These are phyloP conservation scores for Colletotrichum phormii DNA, from an alignment of 2,329 filamentous ascomycete species.

Conservation along the genomic window DNA sequence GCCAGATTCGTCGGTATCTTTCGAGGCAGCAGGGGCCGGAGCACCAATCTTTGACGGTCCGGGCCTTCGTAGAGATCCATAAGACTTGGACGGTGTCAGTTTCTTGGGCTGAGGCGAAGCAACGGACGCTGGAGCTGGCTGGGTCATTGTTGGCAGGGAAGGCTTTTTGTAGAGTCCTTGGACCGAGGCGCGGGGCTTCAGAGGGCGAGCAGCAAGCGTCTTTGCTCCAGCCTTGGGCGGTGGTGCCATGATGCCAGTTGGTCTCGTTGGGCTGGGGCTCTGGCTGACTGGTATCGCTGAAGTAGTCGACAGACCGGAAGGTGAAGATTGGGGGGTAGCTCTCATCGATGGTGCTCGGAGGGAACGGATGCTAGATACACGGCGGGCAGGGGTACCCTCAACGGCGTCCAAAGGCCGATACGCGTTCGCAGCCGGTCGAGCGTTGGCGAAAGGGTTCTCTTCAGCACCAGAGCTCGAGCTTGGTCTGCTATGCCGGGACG, in stretches of 20 bases:
- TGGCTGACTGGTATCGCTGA: conserved; percentile 46
- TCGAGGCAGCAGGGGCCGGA: conserved; percentile 3
- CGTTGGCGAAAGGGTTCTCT: conserved; percentile 52
- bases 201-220: conserved; percentile 56
- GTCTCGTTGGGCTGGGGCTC: conserved; percentile 55
- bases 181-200: conserved; percentile 64
- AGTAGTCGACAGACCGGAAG: conserved; percentile 43
- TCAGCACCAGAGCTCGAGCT: conserved; percentile 65
- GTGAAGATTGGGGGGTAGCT: conserved; percentile 38
- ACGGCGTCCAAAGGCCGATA: conserved; percentile 57
- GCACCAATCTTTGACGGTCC: conserved; percentile 10
- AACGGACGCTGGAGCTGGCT: not conserved
- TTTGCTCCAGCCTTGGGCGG: conserved; percentile 58
- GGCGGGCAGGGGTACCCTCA: conserved; percentile 55
- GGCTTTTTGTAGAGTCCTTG: conserved; percentile 68
- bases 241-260: conserved; percentile 38
- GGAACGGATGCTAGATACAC: conserved; percentile 48
- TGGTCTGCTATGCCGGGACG: conserved; percentile 64
- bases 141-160: conserved; percentile 55
- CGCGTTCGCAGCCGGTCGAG: conserved; percentile 56
- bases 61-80: conserved; percentile 26
- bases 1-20: conserved; percentile 42
- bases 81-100: conserved; percentile 27
- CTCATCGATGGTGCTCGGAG: conserved; percentile 49
- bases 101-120: conserved; percentile 15